Base-by-base conservation (phyloP, 345 rosid species). In the Reutealis trisperma region DNA sequence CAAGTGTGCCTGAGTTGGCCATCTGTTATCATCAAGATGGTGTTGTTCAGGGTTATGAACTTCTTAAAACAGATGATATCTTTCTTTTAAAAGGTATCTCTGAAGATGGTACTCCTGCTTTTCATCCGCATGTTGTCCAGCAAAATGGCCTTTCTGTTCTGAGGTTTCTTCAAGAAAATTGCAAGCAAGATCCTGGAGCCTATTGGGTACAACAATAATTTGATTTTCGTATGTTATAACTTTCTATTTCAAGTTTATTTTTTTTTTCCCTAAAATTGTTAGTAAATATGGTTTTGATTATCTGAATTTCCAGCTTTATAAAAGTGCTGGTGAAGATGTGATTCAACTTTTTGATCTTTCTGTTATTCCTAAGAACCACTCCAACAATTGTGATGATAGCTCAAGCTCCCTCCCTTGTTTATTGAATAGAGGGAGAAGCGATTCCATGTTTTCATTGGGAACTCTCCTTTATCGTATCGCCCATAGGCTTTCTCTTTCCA, bases 121-220 rank as follows among this genome's bases (percentile, higher is more conserved):
- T 95, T 85, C 89, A 92, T 85, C 99, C 99, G 66, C 92, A 91
- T 79, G 92, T 95, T 82, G 97, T 95, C 71, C 99, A 91, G 82
- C 96, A 95, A 83, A 95, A 92, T 79, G 99, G 99, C 49, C 96
- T 89, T 71, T 79, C 98, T 85, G 96, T 95, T 77, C 77, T 95
- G 80, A 90, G 97, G 87, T 95, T 95, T 77, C 99, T 95, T 79
- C 91, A 92, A 75, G 94, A 90, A 77, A 95, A 95, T 78, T 95
- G 99, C 93, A 89, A 88, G 86, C 92, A 90, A 76, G 99, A 95
- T 86, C 99, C 98, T 83, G 98, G 98, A 67, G 92, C 98, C 78
- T 95, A 93, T 52, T 95, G 99, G 99, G 98, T 95, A 90, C 59
- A 19, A 10, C 55, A 71, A 58, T 70, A 22, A 32, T 75, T 67